These are phyloP conservation scores for Ajuga reptans DNA, from an alignment of 305 asterid genomes.

Conservation along the genomic window DNA sequence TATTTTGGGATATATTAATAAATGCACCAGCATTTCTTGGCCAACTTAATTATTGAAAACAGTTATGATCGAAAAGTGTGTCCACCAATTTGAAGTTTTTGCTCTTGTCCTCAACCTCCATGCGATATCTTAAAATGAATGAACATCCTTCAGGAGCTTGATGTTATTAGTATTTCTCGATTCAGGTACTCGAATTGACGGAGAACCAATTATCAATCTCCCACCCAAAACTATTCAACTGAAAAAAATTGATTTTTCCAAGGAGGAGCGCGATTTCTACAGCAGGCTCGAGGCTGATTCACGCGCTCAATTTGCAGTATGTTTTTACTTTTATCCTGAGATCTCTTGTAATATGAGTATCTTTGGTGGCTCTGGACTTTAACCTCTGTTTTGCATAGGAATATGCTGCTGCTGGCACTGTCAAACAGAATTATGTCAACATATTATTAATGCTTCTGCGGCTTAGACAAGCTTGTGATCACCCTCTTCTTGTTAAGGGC, in stretches of 20 bases:
- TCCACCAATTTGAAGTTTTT: neutral
- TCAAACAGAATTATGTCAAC: constrained; percentile 88
- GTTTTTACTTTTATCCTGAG: constrained; percentile 23
- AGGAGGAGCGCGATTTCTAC: constrained; percentile 82
- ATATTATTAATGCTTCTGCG: constrained; percentile 88
- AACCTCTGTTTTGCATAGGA: constrained; percentile 41
- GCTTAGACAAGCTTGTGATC: constrained; percentile 98
- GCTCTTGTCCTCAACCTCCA: no score
- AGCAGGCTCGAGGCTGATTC: constrained; percentile 81
- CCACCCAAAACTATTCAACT: constrained; percentile 77
- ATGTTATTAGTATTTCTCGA: constrained; percentile 20
- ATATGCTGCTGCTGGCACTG: constrained; percentile 96
- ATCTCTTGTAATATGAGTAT: constrained; percentile 10
- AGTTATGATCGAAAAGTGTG: neutral
- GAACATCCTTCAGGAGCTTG: constrained; percentile 21
- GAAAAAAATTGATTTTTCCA: constrained; percentile 73
- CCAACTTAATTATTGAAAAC: no score
- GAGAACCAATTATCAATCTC: constrained; percentile 79
- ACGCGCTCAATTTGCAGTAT: constrained; percentile 93
- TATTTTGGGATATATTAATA: neutral
- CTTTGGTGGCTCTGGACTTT: constrained; percentile 16
- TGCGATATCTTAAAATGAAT: neutral
- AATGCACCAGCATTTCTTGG: neutral
- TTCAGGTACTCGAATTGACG: constrained; percentile 76
- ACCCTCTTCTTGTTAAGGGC: constrained; percentile 90